These are phyloP conservation scores for Petunia secreta DNA, from an alignment of 257 asterid species.

Conservation along the genomic window DNA sequence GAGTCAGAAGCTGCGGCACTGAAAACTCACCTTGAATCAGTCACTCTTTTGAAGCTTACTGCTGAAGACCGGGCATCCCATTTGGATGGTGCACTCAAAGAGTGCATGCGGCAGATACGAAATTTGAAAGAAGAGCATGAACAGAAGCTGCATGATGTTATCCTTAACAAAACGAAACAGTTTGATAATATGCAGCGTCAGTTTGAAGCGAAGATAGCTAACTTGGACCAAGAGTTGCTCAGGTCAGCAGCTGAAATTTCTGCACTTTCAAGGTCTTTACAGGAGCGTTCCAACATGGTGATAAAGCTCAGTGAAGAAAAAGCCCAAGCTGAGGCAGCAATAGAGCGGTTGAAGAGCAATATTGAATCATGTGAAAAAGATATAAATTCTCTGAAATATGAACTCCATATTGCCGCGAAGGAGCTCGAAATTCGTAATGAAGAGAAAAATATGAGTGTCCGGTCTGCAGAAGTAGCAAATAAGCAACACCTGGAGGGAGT, in stretches of 20 bases:
- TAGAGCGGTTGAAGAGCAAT: conserved; percentile 62
- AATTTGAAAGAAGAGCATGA: conserved; percentile 90
- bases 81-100: conserved; percentile 94
- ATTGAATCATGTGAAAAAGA: conserved; percentile 78
- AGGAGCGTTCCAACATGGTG: conserved; percentile 88
- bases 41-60: conserved; percentile 85
- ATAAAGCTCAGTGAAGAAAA: conserved; percentile 81
- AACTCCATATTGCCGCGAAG: conserved; percentile 73
- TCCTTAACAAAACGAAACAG: conserved; percentile 64
- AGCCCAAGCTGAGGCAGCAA: conserved; percentile 77
- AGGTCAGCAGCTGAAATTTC: conserved; percentile 85
- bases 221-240: conserved; percentile 75
- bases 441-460: conserved; percentile 88
- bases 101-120: conserved; percentile 93
- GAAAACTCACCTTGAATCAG: conserved; percentile 88
- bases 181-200: conserved; percentile 81
- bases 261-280: conserved; percentile 85
- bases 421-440: conserved; percentile 93
- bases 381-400: conserved; percentile 79
- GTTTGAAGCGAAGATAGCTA: conserved; percentile 64
- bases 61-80: conserved; percentile 95
- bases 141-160: conserved; percentile 66
- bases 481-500: conserved; percentile 93
- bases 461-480: conserved; percentile 95
- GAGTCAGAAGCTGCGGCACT: conserved; percentile 91